These are phyloP conservation scores for Cytospora paraplurivora DNA, from an alignment of 2,329 filamentous ascomycete species.

Conservation along the genomic window DNA sequence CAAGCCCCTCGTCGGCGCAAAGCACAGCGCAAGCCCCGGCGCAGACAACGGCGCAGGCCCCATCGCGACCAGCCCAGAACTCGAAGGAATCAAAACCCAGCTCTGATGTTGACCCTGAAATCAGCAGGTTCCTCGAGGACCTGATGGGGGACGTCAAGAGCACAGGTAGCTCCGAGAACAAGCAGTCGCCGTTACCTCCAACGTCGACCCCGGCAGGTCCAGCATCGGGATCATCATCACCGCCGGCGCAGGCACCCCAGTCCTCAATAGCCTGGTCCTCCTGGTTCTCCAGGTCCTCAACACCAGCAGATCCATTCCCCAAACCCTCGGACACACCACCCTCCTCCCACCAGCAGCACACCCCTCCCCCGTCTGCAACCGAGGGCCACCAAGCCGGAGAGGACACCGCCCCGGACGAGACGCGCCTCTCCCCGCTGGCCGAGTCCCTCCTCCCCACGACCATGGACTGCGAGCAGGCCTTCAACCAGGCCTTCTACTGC, in stretches of 20 bases:
- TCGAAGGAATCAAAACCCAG: neutral
- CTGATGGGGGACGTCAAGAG: conserved; percentile 19
- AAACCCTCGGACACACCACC: conserved; percentile 30
- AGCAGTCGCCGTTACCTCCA: neutral
- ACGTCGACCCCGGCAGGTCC: conserved; percentile 28
- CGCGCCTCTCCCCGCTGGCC: conserved; percentile 52
- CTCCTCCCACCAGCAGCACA: neutral
- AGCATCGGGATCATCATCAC: conserved; percentile 38
- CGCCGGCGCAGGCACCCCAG: conserved; percentile 30
- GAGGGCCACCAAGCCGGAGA: conserved; percentile 30
- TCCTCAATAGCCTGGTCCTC: conserved; percentile 38
- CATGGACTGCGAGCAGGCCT: conserved; percentile 88
- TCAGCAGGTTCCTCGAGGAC: conserved; percentile 53
- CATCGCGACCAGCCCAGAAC: conserved; percentile 7
- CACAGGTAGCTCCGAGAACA: neutral
- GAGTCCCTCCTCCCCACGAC: conserved; percentile 74
- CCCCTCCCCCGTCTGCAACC: neutral
- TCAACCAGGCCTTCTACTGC: conserved; percentile 94
- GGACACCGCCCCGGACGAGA: conserved; percentile 16
- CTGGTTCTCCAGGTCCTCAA: conserved; percentile 39
- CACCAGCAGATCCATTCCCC: conserved; percentile 26
- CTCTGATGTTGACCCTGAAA: conserved; percentile 48
- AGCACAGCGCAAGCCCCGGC: conserved; percentile 28
- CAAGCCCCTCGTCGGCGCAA: conserved; percentile 36
- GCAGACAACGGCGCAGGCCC: conserved; percentile 23